A percentile compares a stretch with the other conserved stretches of the same genome.
These are phyloP conservation scores for Zarea fungicola DNA, from an alignment of 2,329 filamentous ascomycete genomes.

Conservation along the genomic window DNA sequence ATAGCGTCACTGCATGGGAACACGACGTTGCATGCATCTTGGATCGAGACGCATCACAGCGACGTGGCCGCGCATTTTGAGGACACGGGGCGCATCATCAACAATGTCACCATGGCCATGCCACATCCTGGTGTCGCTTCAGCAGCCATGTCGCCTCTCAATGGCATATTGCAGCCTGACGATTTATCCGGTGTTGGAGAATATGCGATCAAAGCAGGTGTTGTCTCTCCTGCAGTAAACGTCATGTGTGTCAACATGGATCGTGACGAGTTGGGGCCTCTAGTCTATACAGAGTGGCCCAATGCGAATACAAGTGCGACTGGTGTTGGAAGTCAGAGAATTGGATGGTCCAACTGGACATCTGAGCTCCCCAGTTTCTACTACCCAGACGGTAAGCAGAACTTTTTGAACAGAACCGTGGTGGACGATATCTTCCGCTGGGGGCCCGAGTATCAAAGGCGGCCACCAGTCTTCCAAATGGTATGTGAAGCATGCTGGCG, in stretches of 20 bases:
- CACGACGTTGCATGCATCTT: slow-evolving; percentile 62
- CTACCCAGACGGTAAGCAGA: slow-evolving; percentile 18
- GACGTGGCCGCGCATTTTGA: slow-evolving; percentile 48
- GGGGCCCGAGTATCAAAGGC: slow-evolving; percentile 46
- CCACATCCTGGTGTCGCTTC: slow-evolving; percentile 64
- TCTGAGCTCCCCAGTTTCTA: slow-evolving; percentile 30
- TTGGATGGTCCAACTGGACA: slow-evolving; percentile 32
- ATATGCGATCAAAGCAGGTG: slow-evolving; percentile 62
- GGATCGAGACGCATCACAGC: slow-evolving; percentile 55
- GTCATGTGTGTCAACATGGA: slow-evolving; percentile 67
- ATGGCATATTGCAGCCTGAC: slow-evolving; percentile 65
- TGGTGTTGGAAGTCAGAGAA: slow-evolving; percentile 28
- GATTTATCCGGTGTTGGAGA: slow-evolving; percentile 61
- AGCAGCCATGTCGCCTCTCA: slow-evolving; percentile 56
- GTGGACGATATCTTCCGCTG: slow-evolving; percentile 69
- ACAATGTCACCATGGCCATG: slow-evolving; percentile 73
- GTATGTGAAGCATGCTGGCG: slow-evolving; percentile 27
- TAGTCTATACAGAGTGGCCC: slow-evolving; percentile 61
- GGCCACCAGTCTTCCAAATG: slow-evolving; percentile 47
- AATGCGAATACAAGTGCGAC: slow-evolving; percentile 29
- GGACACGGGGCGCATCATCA: slow-evolving; percentile 53
- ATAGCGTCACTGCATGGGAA: slow-evolving; percentile 65
- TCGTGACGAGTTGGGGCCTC: slow-evolving; percentile 51
- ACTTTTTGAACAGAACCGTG: slow-evolving; percentile 50
- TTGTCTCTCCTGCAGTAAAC: slow-evolving; percentile 66